Percentiles rank a stretch among this genome's conserved stretches.
Conservation (phyloP, 2,329 filamentous ascomycete genomes). For the Diaporthe sp. region DNA sequence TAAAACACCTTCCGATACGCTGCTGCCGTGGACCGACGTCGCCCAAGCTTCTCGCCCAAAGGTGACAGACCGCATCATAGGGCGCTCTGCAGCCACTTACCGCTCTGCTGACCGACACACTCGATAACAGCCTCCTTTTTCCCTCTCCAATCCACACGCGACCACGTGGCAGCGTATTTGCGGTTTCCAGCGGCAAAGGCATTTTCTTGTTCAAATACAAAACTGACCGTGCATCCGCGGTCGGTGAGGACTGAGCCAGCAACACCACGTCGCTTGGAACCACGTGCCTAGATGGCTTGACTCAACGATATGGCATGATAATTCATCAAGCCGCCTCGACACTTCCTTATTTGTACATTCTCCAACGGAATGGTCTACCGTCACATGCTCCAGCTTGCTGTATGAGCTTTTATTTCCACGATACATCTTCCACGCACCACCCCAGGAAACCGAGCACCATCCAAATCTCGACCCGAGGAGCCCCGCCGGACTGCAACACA, state of each 20-base stretch:
- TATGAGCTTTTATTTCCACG: neutral
- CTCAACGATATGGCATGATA: constrained; percentile 23
- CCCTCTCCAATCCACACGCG: constrained; percentile 7
- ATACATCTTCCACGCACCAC: neutral
- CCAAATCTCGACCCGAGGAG: neutral
- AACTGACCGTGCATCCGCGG: neutral
- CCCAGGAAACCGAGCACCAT: neutral
- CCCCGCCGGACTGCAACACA: constrained; percentile 1
- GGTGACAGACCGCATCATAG: constrained; percentile 21
- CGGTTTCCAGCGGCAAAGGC: neutral
- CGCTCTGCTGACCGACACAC: constrained; percentile 24
- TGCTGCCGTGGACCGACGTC: neutral
- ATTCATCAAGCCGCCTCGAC: neutral
- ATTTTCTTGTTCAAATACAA: neutral
- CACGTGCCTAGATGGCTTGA: constrained; percentile 1
- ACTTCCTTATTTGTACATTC: neutral
- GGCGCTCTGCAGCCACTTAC: constrained; percentile 20
- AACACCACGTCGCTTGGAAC: neutral
- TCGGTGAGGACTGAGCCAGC: neutral
- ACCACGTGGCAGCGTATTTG: constrained; percentile 23
- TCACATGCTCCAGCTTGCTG: constrained; percentile 19
- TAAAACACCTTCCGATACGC: constrained; percentile 30
- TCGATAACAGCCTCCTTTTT: neutral
- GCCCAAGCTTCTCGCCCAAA: neutral
- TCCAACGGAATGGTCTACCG: neutral